Evolutionary conservation across 345 rosid species (phyloP), one percentile per base, ranked within the genome.

Genomic region (Psidium guajava): DNA sequence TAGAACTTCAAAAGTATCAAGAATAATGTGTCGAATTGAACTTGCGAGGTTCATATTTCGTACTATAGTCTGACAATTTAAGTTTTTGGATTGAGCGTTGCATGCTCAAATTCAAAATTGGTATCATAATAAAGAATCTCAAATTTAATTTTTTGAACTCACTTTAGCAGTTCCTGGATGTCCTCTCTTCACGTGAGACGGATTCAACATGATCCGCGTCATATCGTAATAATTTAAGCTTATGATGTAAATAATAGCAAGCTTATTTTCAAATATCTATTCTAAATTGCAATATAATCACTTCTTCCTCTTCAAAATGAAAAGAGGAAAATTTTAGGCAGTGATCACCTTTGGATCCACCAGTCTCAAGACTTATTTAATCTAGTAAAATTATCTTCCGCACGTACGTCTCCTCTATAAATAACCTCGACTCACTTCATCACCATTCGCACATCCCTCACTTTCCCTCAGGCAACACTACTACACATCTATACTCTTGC

Each of bases 191-290:
- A 28, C 4, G n/a, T n/a, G n/a, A 12, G n/a, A n/a, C n/a, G n/a
- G n/a, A n/a, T n/a, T n/a, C n/a, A 16, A 3, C 42, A 28, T 7
- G 15, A 15, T 69, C 2, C 47, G 0, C 0, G 25, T 2, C 0
- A 24, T 36, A 1, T 3, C 0, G 0, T 8, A 5, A 61, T 40
- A 32, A 28, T 21, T 64, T 28, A 28, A 28, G 75, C 75, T 64
- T 28, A 18, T 9, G 47, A 69, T 69, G 80, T 18, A 18, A 9
- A 36, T 5, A 36, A 69, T 36, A 18, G 47, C 13, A 20, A 47
- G 18, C 24, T 8, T 11, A 6, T 54, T 20, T 20, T 54, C 10
- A 6, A 54, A 54, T 21, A 54, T 20, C 25, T 2, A 44, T 44
- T 44, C 47, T 44, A 8, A 36, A 18, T 8, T 69, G 3, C 77